Evolutionary conservation across 305 asterid species (phyloP).

Genomic region (Fraxinus dipetala): DNA sequence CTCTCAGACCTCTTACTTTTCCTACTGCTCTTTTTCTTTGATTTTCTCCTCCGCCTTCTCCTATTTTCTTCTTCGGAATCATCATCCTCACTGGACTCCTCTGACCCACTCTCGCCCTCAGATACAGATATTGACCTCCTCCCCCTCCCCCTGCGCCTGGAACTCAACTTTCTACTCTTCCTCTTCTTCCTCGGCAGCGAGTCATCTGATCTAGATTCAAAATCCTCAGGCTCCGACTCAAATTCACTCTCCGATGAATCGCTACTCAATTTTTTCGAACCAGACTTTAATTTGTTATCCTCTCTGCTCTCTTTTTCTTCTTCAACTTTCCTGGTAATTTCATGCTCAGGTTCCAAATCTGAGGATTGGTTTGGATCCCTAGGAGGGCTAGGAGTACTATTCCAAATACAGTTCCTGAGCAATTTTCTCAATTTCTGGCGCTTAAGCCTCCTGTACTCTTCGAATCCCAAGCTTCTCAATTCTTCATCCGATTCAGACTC

Average conservation of each 20-base stretch:
- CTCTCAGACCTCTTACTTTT: not conserved
- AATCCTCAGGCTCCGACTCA: constrained; percentile 36
- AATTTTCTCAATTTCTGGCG: constrained; percentile 75
- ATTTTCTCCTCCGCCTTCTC: not conserved
- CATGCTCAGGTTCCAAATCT: constrained; percentile 47
- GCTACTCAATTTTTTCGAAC: constrained; percentile 11
- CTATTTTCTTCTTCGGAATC: not conserved
- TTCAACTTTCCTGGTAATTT: constrained; percentile 25
- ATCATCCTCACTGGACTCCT: not conserved
- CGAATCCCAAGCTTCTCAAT: constrained; percentile 61
- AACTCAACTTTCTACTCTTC: constrained; percentile 40
- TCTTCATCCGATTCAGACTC: constrained; percentile 85
- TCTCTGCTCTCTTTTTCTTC: constrained; percentile 33
- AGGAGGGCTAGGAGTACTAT: constrained; percentile 91
- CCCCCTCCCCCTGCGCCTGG: constrained; percentile 29
- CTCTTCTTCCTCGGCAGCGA: constrained; percentile 15
- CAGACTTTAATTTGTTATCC: constrained; percentile 23
- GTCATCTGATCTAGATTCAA: constrained; percentile 53
- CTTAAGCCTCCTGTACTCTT: constrained; percentile 75
- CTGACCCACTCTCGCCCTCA: constrained; percentile 47
- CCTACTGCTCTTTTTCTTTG: not conserved
- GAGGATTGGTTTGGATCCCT: constrained; percentile 58
- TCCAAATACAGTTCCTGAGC: constrained; percentile 59
- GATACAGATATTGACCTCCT: constrained; percentile 37
- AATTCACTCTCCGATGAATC: constrained; percentile 26